phyloP scores from a whole-genome alignment of 1,284 basidiomycete genomes.

The Puccinia coronata region DNA sequence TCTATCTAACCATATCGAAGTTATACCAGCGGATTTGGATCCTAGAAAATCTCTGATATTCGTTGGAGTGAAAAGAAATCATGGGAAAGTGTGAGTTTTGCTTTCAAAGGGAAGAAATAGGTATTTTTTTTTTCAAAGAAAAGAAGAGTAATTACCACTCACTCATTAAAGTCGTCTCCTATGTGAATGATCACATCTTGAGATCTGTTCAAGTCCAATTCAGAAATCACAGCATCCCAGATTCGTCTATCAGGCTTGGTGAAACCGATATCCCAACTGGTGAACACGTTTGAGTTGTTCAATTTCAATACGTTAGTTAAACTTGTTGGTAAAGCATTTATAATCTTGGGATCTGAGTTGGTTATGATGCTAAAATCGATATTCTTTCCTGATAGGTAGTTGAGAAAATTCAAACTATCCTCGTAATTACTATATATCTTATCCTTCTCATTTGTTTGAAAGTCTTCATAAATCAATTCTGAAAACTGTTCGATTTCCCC shows the following conservation, averaged over 20 bases:
- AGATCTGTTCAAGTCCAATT: background rate
- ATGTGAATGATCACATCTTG: background rate
- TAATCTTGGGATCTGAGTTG: slow-evolving; percentile 27
- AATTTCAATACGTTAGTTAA: background rate
- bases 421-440: slow-evolving; percentile 1
- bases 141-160: background rate
- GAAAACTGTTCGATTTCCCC: slow-evolving; percentile 10
- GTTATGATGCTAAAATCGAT: slow-evolving; percentile 9
- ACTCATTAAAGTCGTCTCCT: slow-evolving; percentile 31
- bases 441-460: slow-evolving; percentile 6
- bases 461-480: background rate
- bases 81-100: too few relatives aligned
- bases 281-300: background rate
- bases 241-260: slow-evolving; percentile 1
- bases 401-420: background rate
- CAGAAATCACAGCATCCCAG: slow-evolving; percentile 7
- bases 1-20: slow-evolving; percentile 30
- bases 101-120: too few relatives aligned
- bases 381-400: background rate
- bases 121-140: background rate
- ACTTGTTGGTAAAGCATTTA: background rate
- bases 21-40: slow-evolving; percentile 19
- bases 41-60: slow-evolving; percentile 6
- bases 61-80: background rate
- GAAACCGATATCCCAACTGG: slow-evolving; percentile 21